Evolutionary conservation across 306 rosid genomes (phyloP).

Genomic region (Bauhinia variegata): DNA sequence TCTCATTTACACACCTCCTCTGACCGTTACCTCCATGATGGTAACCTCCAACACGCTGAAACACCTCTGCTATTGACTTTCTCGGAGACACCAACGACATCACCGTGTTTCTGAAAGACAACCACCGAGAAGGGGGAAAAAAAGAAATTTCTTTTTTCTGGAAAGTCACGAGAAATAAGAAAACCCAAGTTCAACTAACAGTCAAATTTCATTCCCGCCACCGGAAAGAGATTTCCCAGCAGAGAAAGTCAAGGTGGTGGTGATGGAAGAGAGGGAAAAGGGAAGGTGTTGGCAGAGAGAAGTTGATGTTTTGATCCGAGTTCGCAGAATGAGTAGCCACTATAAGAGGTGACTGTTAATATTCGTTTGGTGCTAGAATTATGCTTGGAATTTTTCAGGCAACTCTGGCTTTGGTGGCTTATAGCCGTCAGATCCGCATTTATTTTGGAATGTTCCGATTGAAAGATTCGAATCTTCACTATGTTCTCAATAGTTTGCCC

Average conservation of each 20-base stretch:
- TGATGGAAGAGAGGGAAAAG: conserved; percentile 11
- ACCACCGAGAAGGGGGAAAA: neutral
- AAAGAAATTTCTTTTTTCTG: neutral
- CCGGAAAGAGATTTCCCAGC: conserved; percentile 41
- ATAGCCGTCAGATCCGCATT: no score
- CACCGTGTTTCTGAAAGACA: conserved; percentile 39
- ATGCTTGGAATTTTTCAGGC: conserved; percentile 34
- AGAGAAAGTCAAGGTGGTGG: conserved; percentile 13
- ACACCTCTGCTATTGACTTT: conserved; percentile 67
- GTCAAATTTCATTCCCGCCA: conserved; percentile 46
- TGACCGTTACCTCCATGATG: conserved; percentile 35
- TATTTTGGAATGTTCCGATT: no score
- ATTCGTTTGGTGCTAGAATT: conserved; percentile 42
- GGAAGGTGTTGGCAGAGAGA: neutral
- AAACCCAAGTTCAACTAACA: conserved; percentile 36
- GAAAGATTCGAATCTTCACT: no score
- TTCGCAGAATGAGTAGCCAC: conserved; percentile 26
- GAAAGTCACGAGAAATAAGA: neutral
- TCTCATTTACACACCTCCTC: conserved; percentile 43
- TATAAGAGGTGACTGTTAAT: neutral
- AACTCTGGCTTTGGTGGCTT: no score
- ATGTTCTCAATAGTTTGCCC: no score
- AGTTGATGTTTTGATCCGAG: conserved; percentile 3
- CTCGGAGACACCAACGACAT: conserved; percentile 59
- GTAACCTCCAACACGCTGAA: conserved; percentile 56